Conservation (phyloP, 2,329 filamentous ascomycete genomes). For the Fusarium fujikuroi region DNA sequence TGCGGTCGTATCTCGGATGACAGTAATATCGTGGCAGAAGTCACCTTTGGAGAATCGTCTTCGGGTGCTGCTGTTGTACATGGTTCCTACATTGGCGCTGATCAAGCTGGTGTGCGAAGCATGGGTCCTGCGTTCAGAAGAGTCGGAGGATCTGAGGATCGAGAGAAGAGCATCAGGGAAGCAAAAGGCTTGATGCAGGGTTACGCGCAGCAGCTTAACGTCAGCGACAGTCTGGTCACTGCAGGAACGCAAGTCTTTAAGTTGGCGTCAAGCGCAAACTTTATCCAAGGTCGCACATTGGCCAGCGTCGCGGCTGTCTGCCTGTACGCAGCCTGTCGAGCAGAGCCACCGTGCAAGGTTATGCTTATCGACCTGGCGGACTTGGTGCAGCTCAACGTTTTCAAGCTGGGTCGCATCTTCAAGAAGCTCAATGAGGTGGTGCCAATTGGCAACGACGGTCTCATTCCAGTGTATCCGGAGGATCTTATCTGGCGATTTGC, state of each 20-base stretch:
- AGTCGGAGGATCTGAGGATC: conserved; percentile 66
- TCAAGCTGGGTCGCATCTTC: conserved; percentile 89
- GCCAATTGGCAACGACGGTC: conserved; percentile 72
- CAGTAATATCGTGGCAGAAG: conserved; percentile 89
- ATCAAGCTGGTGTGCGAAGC: conserved; percentile 81
- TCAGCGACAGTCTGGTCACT: conserved; percentile 71
- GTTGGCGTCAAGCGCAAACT: conserved; percentile 77
- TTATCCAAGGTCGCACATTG: conserved; percentile 86
- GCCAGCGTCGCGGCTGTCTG: conserved; percentile 90
- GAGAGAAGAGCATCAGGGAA: conserved; percentile 70
- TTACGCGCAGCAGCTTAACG: conserved; percentile 68
- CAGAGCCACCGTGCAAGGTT: conserved; percentile 80
- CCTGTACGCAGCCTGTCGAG: conserved; percentile 88
- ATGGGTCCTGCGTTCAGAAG: conserved; percentile 71
- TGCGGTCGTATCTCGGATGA: conserved; percentile 89
- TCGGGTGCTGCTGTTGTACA: conserved; percentile 90
- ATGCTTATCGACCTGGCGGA: conserved; percentile 98
- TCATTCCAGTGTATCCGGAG: conserved; percentile 82
- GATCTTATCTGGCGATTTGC: conserved; percentile 93
- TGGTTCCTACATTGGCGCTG: conserved; percentile 86
- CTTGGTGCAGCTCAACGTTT: conserved; percentile 84
- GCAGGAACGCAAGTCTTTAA: conserved; percentile 79
- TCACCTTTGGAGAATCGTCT: conserved; percentile 89
- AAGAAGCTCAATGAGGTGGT: conserved; percentile 81
- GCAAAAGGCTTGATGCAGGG: conserved; percentile 69